A percentile compares a stretch with the other conserved stretches of the same genome.
Evolutionary conservation across 2,329 filamentous ascomycete genomes (phyloP).

Genomic region (Tricladium varicosporioides): DNA sequence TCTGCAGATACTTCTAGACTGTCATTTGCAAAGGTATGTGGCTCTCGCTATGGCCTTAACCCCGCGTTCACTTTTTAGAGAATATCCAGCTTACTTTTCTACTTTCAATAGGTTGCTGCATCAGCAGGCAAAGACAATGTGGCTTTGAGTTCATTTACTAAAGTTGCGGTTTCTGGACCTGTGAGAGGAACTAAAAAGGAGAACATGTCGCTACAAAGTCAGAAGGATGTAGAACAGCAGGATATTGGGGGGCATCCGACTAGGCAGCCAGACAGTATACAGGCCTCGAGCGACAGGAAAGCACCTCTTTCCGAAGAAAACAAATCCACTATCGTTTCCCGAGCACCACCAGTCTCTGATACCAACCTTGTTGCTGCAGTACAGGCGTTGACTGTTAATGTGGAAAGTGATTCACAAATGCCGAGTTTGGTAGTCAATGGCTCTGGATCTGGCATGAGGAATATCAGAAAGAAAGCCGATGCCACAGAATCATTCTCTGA

Average conservation of each 20-base stretch:
- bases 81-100: conserved; percentile 12
- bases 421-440: conserved; percentile 37
- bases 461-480: conserved; percentile 24
- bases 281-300: conserved; percentile 1
- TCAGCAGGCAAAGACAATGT: conserved; percentile 42
- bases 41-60: too few relatives aligned
- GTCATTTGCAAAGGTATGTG: conserved; percentile 73
- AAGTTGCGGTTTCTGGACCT: conserved; percentile 30
- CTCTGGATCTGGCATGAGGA: conserved; percentile 23
- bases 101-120: conserved; percentile 45
- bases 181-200: conserved; percentile 30
- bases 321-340: conserved; percentile 2
- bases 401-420: conserved; percentile 21
- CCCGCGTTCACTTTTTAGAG: conserved; percentile 9
- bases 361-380: conserved; percentile 32
- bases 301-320: conserved; percentile 37
- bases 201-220: conserved; percentile 17
- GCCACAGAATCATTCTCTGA: conserved; percentile 29
- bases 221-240: conserved; percentile 7
- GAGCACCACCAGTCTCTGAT: conserved; percentile 16
- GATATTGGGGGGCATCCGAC: conserved; percentile 10
- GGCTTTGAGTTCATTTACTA: conserved; percentile 32
- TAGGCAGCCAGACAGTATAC: conserved; percentile 7
- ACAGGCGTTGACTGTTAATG: conserved; percentile 30
- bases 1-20: conserved; percentile 53